Evolutionary conservation across 1,139 yeast species (phyloP), one percentile per base, ranked within the genome.

Genomic region (Hyphopichia khmerensis): DNA sequence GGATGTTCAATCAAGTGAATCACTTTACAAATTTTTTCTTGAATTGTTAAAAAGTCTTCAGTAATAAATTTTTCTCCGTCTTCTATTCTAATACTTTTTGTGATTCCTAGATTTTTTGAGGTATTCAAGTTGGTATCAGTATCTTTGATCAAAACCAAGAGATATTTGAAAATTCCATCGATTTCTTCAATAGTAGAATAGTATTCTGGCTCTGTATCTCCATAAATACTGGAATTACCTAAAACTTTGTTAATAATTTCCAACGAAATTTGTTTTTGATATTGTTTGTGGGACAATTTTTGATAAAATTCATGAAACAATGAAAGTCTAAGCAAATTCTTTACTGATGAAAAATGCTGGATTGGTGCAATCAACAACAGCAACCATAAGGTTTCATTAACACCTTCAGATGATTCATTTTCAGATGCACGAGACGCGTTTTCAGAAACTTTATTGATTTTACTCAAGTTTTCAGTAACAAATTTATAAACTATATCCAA

Each of bases 21-120:
- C n/a, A 87, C 61, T 52, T 84, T 84, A 35, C 93, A 82, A 13
- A 91, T 62, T 44, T 78, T 80, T 49, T 87, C 87, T 54, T 85
- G 90, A 40, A 78, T 80, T n/a, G 67, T 62, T 23, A 79, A 59
- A 42, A 71, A 69, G 8, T 71, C 77, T 31, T 62, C 64, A 0
- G 71, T 56, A 1, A 70, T 52, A 35, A 58, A 54, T 19, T 55
- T 58, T 33, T 64, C 69, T 6, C 67, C 73, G 35, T 60, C 60
- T 26, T 58, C 62, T 5, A 71, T 48, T 40, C 59, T 60, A 34
- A 69, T 56, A 0, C 72, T 59, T 31, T 62, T 62, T 2, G 64
- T 61, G 1, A 72, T 51, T 0, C 77, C 78, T 40, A 73, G 59
- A 47, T 62, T 60, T 43, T 68, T 68, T 36, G 70, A 64, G 21